These are phyloP conservation scores for Phytophthora cryptogea DNA, from an alignment of 352 stramenopile genomes.

Conservation along the genomic window DNA sequence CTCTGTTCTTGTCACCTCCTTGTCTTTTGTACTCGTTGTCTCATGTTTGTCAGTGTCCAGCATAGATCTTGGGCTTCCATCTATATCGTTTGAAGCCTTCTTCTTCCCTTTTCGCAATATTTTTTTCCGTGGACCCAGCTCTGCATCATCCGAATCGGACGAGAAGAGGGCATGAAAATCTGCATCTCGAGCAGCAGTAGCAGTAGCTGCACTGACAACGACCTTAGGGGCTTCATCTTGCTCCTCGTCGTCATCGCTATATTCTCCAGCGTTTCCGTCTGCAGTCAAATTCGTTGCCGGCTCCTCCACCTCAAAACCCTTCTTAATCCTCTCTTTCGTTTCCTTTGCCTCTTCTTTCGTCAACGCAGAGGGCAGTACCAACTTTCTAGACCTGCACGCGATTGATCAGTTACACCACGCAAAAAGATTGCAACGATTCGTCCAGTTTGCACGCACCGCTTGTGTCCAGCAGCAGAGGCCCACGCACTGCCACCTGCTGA, in stretches of 20 bases:
- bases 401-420: slow-evolving; percentile 9
- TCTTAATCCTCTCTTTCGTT: slow-evolving; percentile 45
- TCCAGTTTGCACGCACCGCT: slow-evolving; percentile 22
- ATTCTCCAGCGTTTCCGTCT: slow-evolving; percentile 1
- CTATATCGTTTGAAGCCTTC: slow-evolving; percentile 9
- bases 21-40: not conserved
- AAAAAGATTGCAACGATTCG: not conserved
- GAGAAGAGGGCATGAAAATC: slow-evolving; percentile 31
- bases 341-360: slow-evolving; percentile 37
- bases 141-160: slow-evolving; percentile 34
- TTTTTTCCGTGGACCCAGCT: slow-evolving; percentile 1
- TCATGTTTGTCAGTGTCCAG: not conserved
- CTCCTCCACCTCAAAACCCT: slow-evolving; percentile 32
- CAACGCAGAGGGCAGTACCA: slow-evolving; percentile 42
- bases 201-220: slow-evolving; percentile 7
- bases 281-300: not conserved
- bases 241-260: slow-evolving; percentile 3
- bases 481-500: slow-evolving; percentile 21
- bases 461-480: slow-evolving; percentile 19
- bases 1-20: slow-evolving; percentile 1
- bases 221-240: slow-evolving; percentile 1
- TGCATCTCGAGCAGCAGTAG: slow-evolving; percentile 21
- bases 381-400: slow-evolving; percentile 14
- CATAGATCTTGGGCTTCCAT: not conserved
- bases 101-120: slow-evolving; percentile 15